Conservation (phyloP, 805 yeast species). For the Lipomyces starkeyi region DNA sequence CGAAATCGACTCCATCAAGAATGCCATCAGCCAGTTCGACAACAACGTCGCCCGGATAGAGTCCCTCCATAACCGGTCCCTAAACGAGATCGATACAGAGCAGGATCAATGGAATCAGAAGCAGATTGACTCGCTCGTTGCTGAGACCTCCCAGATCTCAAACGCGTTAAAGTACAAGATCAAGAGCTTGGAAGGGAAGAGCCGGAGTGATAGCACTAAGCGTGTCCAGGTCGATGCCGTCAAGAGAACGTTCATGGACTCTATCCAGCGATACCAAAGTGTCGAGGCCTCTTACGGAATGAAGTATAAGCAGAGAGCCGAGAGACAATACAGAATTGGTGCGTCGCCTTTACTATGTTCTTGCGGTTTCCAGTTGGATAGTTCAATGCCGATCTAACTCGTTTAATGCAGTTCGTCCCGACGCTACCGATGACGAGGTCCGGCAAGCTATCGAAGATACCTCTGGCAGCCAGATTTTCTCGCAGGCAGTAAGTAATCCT, state of each 20-base stretch:
- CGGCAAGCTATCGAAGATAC: conserved; percentile 59
- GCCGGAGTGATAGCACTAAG: conserved; percentile 67
- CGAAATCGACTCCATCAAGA: conserved; percentile 70
- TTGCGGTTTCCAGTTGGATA: not conserved
- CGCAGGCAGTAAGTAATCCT: conserved; percentile 63
- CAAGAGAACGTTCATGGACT: conserved; percentile 80
- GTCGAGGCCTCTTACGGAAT: conserved; percentile 87
- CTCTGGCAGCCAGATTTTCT: conserved; percentile 86
- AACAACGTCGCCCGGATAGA: conserved; percentile 72
- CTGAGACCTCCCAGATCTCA: conserved; percentile 82
- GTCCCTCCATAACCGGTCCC: conserved; percentile 68
- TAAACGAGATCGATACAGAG: conserved; percentile 74
- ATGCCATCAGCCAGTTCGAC: conserved; percentile 71
- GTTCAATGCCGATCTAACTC: conserved; percentile 79
- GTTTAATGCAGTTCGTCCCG: conserved; percentile 58
- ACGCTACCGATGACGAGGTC: conserved; percentile 33
- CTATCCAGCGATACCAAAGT: conserved; percentile 84
- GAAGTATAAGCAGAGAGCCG: conserved; percentile 84
- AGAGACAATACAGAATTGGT: conserved; percentile 88
- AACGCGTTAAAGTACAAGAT: conserved; percentile 74
- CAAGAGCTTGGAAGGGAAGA: conserved; percentile 69
- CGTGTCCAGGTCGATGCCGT: conserved; percentile 89
- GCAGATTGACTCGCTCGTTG: conserved; percentile 75
- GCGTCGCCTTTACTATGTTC: conserved; percentile 63
- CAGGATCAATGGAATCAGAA: conserved; percentile 66